These are phyloP conservation scores for Ascocoryne sarcoides DNA, from an alignment of 2,329 filamentous ascomycete species.

Conservation along the genomic window DNA sequence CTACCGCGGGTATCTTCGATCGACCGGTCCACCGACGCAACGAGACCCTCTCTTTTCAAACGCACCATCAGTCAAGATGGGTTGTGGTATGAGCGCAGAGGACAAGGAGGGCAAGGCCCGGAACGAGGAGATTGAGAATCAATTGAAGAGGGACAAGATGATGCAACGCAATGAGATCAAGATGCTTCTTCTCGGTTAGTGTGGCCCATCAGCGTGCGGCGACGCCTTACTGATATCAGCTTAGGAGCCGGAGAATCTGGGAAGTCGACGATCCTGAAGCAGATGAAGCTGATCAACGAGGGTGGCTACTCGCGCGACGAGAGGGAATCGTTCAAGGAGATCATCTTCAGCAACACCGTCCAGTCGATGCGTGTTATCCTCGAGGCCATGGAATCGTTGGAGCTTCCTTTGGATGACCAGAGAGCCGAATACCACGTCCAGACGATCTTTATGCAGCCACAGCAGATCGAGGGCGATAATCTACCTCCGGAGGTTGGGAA, in stretches of 20 bases:
- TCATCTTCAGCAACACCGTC: constrained; percentile 91
- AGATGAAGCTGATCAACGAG: constrained; percentile 99
- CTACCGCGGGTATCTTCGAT: not conserved
- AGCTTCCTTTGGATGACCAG: constrained; percentile 67
- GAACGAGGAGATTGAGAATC: constrained; percentile 99
- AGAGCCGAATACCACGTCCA: constrained; percentile 30
- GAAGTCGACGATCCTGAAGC: constrained; percentile 90
- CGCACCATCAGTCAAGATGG: constrained; percentile 62
- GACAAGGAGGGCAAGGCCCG: constrained; percentile 99
- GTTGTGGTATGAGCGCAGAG: constrained; percentile 99
- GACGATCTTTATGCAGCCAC: constrained; percentile 32
- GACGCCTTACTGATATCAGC: constrained; percentile 7
- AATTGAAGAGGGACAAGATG: constrained; percentile 97
- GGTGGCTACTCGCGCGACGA: constrained; percentile 97
- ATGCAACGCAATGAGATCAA: constrained; percentile 99
- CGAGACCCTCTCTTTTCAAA: constrained; percentile 3
- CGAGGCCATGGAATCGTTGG: constrained; percentile 82
- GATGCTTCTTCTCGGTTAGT: constrained; percentile 94
- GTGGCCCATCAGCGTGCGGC: constrained; percentile 1
- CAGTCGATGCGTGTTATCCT: constrained; percentile 88
- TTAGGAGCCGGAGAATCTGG: constrained; percentile 83
- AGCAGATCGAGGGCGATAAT: constrained; percentile 69
- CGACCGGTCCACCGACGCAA: not conserved
- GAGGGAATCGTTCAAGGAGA: constrained; percentile 85
- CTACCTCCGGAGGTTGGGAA: constrained; percentile 71